Conservation (phyloP, 768 basidiomycete species). For the Lyophyllum shimeji region DNA sequence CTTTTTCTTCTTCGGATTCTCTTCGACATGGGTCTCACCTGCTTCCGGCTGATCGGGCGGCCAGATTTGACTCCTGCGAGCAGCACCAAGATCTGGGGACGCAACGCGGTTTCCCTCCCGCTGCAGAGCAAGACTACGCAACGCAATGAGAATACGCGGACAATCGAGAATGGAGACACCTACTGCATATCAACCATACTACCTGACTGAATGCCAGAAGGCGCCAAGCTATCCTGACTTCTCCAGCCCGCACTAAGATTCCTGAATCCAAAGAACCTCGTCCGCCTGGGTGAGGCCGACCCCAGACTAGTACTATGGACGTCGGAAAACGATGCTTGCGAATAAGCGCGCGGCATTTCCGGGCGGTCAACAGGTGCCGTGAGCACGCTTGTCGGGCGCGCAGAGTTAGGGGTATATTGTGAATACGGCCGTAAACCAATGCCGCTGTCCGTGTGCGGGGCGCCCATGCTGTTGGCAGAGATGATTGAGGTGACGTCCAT, state of each 20-base stretch:
- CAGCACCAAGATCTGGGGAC: constrained; percentile 36
- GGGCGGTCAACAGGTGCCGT: constrained; percentile 60
- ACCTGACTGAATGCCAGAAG: constrained; percentile 72
- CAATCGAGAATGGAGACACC: constrained; percentile 29
- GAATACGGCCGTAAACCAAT: constrained; percentile 56
- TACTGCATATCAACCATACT: constrained; percentile 95
- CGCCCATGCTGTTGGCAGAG: constrained; percentile 58
- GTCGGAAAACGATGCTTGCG: constrained; percentile 80
- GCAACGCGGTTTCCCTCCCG: constrained; percentile 45
- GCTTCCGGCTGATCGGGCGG: constrained; percentile 22
- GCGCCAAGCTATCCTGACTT: constrained; percentile 79
- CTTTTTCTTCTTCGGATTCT: constrained; percentile 74
- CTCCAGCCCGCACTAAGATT: constrained; percentile 71
- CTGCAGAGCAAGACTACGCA: constrained; percentile 70
- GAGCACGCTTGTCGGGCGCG: constrained; percentile 60
- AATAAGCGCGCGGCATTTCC: constrained; percentile 66
- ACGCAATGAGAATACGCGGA: constrained; percentile 6
- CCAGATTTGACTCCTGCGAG: constrained; percentile 57
- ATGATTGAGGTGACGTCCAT: constrained; percentile 75
- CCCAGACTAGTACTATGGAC: constrained; percentile 59
- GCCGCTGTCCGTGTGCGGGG: constrained; percentile 54
- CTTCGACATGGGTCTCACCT: constrained; percentile 36
- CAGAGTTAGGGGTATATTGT: constrained; percentile 57
- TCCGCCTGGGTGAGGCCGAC: constrained; percentile 64
- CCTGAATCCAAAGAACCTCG: constrained; percentile 77